These are phyloP conservation scores for Saturnispora saitoi DNA, from an alignment of 805 yeast genomes.

Conservation along the genomic window DNA sequence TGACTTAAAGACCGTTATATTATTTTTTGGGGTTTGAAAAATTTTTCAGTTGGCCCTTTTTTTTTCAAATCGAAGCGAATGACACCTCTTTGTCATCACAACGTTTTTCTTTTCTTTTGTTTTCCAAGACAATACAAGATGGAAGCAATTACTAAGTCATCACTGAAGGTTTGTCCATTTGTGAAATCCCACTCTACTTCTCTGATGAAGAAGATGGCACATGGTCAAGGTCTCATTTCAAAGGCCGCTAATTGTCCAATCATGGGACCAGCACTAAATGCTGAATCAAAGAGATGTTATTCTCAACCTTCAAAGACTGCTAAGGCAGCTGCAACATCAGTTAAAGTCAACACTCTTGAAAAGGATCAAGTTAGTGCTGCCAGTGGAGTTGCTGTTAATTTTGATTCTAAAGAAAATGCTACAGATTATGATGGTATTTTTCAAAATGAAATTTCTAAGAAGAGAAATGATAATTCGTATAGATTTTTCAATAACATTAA, in stretches of 20 bases:
- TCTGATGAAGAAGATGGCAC: slow-evolving; percentile 50
- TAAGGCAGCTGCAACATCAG: slow-evolving; percentile 33
- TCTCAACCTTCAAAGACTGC: slow-evolving; percentile 39
- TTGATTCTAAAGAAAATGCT: slow-evolving; percentile 38
- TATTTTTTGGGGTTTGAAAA: background rate
- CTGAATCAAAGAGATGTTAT: slow-evolving; percentile 36
- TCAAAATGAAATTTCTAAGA: slow-evolving; percentile 55
- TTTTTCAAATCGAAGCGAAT: too few relatives aligned
- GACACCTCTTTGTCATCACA: background rate
- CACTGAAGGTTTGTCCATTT: slow-evolving; percentile 79
- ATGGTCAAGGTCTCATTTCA: slow-evolving; percentile 32
- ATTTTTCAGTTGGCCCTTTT: background rate
- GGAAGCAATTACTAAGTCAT: slow-evolving; percentile 74
- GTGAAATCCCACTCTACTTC: slow-evolving; percentile 49
- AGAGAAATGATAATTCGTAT: slow-evolving; percentile 84
- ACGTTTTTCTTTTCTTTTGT: background rate
- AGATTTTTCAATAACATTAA: slow-evolving; percentile 96
- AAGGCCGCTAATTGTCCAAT: slow-evolving; percentile 82
- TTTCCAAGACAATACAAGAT: slow-evolving; percentile 28
- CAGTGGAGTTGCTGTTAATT: slow-evolving; percentile 17
- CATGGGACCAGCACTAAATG: slow-evolving; percentile 62
- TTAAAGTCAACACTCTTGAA: slow-evolving; percentile 22
- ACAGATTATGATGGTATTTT: slow-evolving; percentile 72
- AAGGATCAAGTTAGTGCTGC: slow-evolving; percentile 27
- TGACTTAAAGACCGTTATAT: background rate